Percentiles rank a stretch among this genome's conserved stretches.
phyloP scores from a whole-genome alignment of 1,139 yeast species.

The Lodderomyces jiufengensis region DNA sequence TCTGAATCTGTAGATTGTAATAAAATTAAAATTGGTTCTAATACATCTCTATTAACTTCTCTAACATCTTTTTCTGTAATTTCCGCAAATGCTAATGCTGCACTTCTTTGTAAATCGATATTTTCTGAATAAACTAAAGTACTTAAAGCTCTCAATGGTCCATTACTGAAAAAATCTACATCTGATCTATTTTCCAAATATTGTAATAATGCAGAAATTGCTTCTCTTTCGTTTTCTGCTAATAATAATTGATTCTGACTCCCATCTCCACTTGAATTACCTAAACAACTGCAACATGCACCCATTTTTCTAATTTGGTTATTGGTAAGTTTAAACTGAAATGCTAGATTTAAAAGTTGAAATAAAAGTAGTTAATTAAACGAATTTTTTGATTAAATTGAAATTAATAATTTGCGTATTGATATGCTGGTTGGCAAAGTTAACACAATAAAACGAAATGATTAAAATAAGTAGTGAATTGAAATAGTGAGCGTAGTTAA shows the following conservation, averaged over 20 bases:
- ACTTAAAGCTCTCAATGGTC: constrained; percentile 82
- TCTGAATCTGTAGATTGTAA: constrained; percentile 87
- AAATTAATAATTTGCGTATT: too few relatives aligned
- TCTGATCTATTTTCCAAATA: constrained; percentile 81
- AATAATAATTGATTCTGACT: constrained; percentile 71
- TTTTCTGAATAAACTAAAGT: constrained; percentile 94
- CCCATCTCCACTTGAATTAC: constrained; percentile 36
- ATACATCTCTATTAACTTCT: constrained; percentile 83
- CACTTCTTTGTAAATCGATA: constrained; percentile 91
- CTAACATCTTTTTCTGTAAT: constrained; percentile 94
- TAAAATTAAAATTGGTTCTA: constrained; percentile 87
- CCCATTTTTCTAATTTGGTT: constrained; percentile 45
- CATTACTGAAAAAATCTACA: constrained; percentile 90
- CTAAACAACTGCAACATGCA: constrained; percentile 59
- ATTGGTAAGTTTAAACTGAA: neutral
- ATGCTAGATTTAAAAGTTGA: neutral
- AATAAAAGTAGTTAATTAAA: too few relatives aligned
- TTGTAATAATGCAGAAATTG: constrained; percentile 84
- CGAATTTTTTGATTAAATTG: too few relatives aligned
- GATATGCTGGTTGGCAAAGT: too few relatives aligned
- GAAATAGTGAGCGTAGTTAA: too few relatives aligned
- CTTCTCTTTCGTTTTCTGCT: constrained; percentile 97
- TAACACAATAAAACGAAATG: too few relatives aligned
- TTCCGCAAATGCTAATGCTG: constrained; percentile 98
- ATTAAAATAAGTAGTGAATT: too few relatives aligned